Percentiles rank a stretch among this genome's conserved stretches.
phyloP scores from a whole-genome alignment of 2,329 filamentous ascomycete species.

The Penicillium janthinellum region DNA sequence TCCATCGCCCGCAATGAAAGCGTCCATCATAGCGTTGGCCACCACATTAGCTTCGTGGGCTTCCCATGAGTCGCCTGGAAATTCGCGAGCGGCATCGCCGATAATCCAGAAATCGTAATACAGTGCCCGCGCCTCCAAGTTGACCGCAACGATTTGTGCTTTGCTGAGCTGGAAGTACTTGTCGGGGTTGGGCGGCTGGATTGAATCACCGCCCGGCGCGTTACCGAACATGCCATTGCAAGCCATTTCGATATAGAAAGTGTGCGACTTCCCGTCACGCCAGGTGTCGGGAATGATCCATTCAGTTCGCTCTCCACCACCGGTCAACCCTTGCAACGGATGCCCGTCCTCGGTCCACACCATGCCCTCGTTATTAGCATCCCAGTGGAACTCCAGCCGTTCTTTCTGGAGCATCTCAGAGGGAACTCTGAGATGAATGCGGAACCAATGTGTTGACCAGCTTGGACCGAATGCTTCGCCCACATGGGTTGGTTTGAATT shows the following conservation, averaged over 20 bases:
- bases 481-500: slow-evolving; percentile 72
- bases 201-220: slow-evolving; percentile 77
- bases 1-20: slow-evolving; percentile 77
- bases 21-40: slow-evolving; percentile 85
- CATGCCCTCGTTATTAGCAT: slow-evolving; percentile 90
- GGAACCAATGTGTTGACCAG: slow-evolving; percentile 99
- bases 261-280: slow-evolving; percentile 82
- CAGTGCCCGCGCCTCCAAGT: slow-evolving; percentile 78
- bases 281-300: slow-evolving; percentile 85
- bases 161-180: slow-evolving; percentile 73
- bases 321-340: slow-evolving; percentile 87
- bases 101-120: slow-evolving; percentile 97
- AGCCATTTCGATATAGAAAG: slow-evolving; percentile 96
- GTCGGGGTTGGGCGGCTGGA: slow-evolving; percentile 86
- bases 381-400: slow-evolving; percentile 94
- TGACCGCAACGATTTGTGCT: slow-evolving; percentile 87
- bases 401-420: slow-evolving; percentile 71
- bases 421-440: slow-evolving; percentile 76
- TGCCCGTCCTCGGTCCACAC: slow-evolving; percentile 90
- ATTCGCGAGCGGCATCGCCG: slow-evolving; percentile 85
- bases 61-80: slow-evolving; percentile 84
- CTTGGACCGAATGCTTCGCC: slow-evolving; percentile 86
- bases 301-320: slow-evolving; percentile 82
- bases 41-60: slow-evolving; percentile 82
- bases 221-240: slow-evolving; percentile 99